Evolutionary conservation across 1,139 yeast species (phyloP).

Genomic region (Kodamaea arcana): DNA sequence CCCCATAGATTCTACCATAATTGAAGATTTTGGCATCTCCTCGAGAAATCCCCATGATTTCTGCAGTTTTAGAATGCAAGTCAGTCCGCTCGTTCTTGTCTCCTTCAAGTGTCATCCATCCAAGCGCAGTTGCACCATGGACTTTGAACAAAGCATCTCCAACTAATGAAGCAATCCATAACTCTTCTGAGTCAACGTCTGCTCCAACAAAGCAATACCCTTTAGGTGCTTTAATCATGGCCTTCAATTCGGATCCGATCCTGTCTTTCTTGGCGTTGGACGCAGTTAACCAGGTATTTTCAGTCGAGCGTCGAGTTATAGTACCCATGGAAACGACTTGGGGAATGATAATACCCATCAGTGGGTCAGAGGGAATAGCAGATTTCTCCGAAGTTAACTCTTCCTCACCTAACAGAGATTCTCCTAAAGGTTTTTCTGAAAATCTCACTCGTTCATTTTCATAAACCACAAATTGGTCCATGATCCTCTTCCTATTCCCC

Average conservation of each 20-base stretch:
- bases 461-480: constrained; percentile 79
- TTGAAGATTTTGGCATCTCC: constrained; percentile 93
- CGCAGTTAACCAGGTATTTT: constrained; percentile 96
- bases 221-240: constrained; percentile 79
- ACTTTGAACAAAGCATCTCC: constrained; percentile 87
- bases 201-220: constrained; percentile 96
- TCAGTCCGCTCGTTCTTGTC: constrained; percentile 88
- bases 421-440: constrained; percentile 17
- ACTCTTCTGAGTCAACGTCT: constrained; percentile 95
- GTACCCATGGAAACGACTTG: constrained; percentile 92
- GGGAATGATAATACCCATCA: constrained; percentile 82
- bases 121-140: constrained; percentile 95
- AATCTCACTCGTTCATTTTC: constrained; percentile 6
- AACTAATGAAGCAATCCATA: constrained; percentile 94
- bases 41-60: constrained; percentile 81
- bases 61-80: constrained; percentile 90
- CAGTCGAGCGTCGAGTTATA: constrained; percentile 92
- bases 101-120: constrained; percentile 99
- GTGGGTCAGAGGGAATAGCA: constrained; percentile 14
- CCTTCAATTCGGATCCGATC: constrained; percentile 90
- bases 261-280: constrained; percentile 84
- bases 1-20: constrained; percentile 96
- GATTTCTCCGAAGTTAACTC: constrained; percentile 16
- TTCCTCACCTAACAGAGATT: background rate
- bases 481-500: constrained; percentile 80